These are phyloP conservation scores for Podila clonocystis DNA, from an alignment of 192 early-diverging fungal species.

Conservation along the genomic window DNA sequence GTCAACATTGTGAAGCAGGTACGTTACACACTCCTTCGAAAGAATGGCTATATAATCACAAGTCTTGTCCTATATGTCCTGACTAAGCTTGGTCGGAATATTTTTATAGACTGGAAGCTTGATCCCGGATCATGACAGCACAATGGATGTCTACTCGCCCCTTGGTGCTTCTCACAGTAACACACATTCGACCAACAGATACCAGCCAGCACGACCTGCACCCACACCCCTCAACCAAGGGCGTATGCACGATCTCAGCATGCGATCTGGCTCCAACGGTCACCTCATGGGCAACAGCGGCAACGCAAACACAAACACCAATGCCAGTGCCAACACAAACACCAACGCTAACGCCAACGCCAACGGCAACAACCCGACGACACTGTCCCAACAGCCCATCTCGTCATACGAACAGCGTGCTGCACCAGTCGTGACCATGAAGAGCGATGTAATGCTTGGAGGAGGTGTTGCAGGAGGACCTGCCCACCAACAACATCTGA, in stretches of 20 bases:
- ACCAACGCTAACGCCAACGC: background rate
- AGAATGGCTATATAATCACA: background rate
- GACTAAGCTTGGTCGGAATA: background rate
- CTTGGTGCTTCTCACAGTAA: constrained; percentile 25
- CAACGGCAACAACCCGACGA: constrained; percentile 26
- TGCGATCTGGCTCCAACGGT: constrained; percentile 18
- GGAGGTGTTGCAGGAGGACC: background rate
- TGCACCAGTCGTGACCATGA: constrained; percentile 28
- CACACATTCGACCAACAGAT: constrained; percentile 26
- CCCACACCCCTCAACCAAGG: constrained; percentile 20
- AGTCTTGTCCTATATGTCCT: background rate
- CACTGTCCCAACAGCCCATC: constrained; percentile 37
- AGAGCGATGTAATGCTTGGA: constrained; percentile 40
- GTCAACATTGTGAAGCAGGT: constrained; percentile 11
- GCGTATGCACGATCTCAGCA: constrained; percentile 18
- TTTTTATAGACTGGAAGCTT: constrained; percentile 30
- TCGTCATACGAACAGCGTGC: constrained; percentile 35
- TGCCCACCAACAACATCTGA: constrained; percentile 12
- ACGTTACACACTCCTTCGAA: background rate
- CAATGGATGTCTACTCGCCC: constrained; percentile 27
- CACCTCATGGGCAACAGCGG: constrained; percentile 15
- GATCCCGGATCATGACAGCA: constrained; percentile 22
- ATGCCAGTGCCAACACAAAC: background rate
- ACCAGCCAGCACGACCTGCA: constrained; percentile 27
- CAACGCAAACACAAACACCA: background rate